Evolutionary conservation across 495 filamentous ascomycete species (phyloP).

Genomic region (Hypoxylon crocopeplum): DNA sequence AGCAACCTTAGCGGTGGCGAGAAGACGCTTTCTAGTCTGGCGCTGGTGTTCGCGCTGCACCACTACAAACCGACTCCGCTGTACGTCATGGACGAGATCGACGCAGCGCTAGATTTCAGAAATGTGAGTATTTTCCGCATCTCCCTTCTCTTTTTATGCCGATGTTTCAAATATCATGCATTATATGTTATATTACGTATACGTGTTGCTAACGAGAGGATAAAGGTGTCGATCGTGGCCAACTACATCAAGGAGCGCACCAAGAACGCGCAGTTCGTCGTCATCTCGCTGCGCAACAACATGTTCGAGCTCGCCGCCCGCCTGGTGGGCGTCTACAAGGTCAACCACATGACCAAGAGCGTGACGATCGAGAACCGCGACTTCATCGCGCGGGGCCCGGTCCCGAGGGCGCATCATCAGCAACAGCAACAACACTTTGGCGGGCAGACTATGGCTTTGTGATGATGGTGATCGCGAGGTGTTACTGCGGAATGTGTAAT

Average conservation of each 20-base stretch:
- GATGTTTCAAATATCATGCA: not conserved
- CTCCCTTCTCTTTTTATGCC: not conserved
- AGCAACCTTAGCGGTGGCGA: slow-evolving; percentile 92
- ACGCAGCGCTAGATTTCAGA: slow-evolving; percentile 95
- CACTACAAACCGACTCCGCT: slow-evolving; percentile 97
- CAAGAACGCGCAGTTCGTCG: slow-evolving; percentile 99
- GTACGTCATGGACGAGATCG: slow-evolving; percentile 99
- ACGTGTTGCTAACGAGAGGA: slow-evolving; percentile 25
- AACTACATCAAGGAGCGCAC: slow-evolving; percentile 98
- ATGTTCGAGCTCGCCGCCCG: slow-evolving; percentile 98
- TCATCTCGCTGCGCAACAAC: slow-evolving; percentile 97
- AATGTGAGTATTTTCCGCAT: slow-evolving; percentile 71
- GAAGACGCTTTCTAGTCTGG: slow-evolving; percentile 93
- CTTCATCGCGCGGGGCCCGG: slow-evolving; percentile 61
- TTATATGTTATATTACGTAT: no score
- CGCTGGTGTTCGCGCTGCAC: slow-evolving; percentile 94
- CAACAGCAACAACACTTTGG: slow-evolving; percentile 22
- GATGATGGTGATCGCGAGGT: slow-evolving; percentile 12
- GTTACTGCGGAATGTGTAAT: no score
- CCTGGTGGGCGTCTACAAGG: slow-evolving; percentile 96
- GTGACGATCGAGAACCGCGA: slow-evolving; percentile 94
- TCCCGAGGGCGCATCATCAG: slow-evolving; percentile 6
- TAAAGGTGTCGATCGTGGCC: slow-evolving; percentile 93
- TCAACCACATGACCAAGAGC: slow-evolving; percentile 99
- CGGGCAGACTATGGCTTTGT: slow-evolving; percentile 18